Percentiles rank a stretch among this genome's conserved stretches.
Evolutionary conservation across 2,329 filamentous ascomycete species (phyloP).

Genomic region (Aspergillus pseudoviridinutans): DNA sequence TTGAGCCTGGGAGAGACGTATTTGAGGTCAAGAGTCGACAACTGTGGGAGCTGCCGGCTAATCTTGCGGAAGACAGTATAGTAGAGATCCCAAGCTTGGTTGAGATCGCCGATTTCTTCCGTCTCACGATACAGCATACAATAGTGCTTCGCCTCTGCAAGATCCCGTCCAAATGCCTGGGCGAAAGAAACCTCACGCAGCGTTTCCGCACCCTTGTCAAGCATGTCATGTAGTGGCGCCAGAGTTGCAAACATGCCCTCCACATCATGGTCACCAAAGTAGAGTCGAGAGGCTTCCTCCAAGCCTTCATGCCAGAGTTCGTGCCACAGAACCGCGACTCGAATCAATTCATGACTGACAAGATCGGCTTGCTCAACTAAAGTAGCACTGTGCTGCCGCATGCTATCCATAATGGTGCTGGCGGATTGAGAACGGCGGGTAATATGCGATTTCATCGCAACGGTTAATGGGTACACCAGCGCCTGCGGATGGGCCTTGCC

Average conservation of each 20-base stretch:
- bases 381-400: slow-evolving; percentile 88
- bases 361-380: slow-evolving; percentile 93
- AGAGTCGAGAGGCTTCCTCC: slow-evolving; percentile 91
- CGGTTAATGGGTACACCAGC: slow-evolving; percentile 92
- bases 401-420: slow-evolving; percentile 92
- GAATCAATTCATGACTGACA: slow-evolving; percentile 93
- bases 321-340: slow-evolving; percentile 96
- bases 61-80: slow-evolving; percentile 98
- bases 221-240: slow-evolving; percentile 82
- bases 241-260: slow-evolving; percentile 95
- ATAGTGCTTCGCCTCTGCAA: slow-evolving; percentile 93
- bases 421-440: slow-evolving; percentile 82
- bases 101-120: slow-evolving; percentile 88
- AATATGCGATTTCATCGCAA: slow-evolving; percentile 95
- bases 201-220: slow-evolving; percentile 89
- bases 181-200: slow-evolving; percentile 94
- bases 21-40: slow-evolving; percentile 87
- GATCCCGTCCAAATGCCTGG: slow-evolving; percentile 91
- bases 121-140: slow-evolving; percentile 87
- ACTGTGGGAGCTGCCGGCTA: slow-evolving; percentile 83
- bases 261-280: slow-evolving; percentile 97
- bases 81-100: slow-evolving; percentile 98
- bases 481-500: slow-evolving; percentile 94
- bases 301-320: slow-evolving; percentile 98
- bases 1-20: slow-evolving; percentile 96